Evolutionary conservation across 495 filamentous ascomycete genomes (phyloP), one percentile per base, ranked within the genome.

Genomic region (Penicillium angulare): DNA sequence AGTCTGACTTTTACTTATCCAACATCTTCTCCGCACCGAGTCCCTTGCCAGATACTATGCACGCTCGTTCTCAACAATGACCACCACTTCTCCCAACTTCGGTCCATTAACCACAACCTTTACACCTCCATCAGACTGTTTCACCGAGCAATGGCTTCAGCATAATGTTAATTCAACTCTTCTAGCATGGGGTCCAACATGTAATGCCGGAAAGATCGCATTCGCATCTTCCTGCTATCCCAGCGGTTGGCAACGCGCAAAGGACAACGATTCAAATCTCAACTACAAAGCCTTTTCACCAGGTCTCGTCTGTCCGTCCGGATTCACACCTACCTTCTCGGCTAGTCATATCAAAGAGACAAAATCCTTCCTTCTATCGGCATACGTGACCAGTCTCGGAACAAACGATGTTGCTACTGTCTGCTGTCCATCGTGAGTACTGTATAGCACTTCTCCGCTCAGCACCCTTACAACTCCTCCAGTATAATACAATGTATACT

Each of bases 391-490:
- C 2, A 49, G 42, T 29, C 21, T 55, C 9, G 47, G 26, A 2
- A 24, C 32, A 12, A 21, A 55, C 36, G 47, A 49, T n/a, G 17
- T 46, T 7, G 52, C 47, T 1, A 50, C 41, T 17, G 31, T 49
- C 8, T 55, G 52, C 21, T 55, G 52, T 47, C 52, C 52, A 4
- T 39, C 32, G 52, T 55, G 21, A 50, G 52, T 49, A 10, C n/a
- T n/a, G n/a, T n/a, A n/a, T n/a, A n/a, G n/a, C n/a, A n/a, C n/a
- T n/a, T n/a, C n/a, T n/a, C n/a, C n/a, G n/a, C n/a, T n/a, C n/a
- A n/a, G n/a, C n/a, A n/a, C n/a, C n/a, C n/a, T n/a, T n/a, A n/a
- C n/a, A n/a, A n/a, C n/a, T n/a, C 5, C 13, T 31, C 13, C 27
- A 31, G 5, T 31, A 7, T 12, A 31, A 31, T 9, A 2, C 27